These are phyloP conservation scores for Aspergillus ustus DNA, from an alignment of 2,329 filamentous ascomycete genomes.

Conservation along the genomic window DNA sequence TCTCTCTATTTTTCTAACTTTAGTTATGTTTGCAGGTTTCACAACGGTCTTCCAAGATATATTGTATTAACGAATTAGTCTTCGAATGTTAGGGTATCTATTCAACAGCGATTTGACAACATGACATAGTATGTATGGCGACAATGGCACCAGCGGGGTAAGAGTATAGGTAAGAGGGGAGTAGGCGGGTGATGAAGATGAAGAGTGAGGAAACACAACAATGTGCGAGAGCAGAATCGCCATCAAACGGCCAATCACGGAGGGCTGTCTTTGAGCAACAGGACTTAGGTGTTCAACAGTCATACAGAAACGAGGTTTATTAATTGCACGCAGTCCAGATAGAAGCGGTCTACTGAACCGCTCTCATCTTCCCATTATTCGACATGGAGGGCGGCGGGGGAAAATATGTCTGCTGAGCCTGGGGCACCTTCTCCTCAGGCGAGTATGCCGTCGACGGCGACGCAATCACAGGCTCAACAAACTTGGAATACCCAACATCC, in stretches of 20 bases:
- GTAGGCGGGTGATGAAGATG: background rate
- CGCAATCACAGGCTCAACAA: constrained; percentile 17
- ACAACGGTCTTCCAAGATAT: background rate
- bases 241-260: background rate
- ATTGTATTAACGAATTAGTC: constrained; percentile 5
- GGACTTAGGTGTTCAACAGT: background rate
- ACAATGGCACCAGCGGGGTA: background rate
- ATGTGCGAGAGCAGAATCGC: background rate
- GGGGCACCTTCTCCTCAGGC: constrained; percentile 18
- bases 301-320: background rate
- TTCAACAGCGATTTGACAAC: background rate
- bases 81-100: constrained; percentile 5
- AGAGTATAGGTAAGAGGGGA: background rate
- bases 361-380: constrained; percentile 8
- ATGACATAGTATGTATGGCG: background rate
- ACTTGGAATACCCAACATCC: constrained; percentile 19
- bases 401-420: constrained; percentile 10
- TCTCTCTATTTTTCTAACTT: background rate
- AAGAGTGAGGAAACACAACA: background rate
- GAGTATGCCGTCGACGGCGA: constrained; percentile 13
- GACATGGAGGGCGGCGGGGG: constrained; percentile 1
- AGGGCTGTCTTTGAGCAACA: background rate
- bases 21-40: no score
- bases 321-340: background rate
- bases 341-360: background rate